Evolutionary conservation across 2,329 filamentous ascomycete species (phyloP), one percentile per base, ranked within the genome.

Genomic region (Paraphoma chrysanthemicola): DNA sequence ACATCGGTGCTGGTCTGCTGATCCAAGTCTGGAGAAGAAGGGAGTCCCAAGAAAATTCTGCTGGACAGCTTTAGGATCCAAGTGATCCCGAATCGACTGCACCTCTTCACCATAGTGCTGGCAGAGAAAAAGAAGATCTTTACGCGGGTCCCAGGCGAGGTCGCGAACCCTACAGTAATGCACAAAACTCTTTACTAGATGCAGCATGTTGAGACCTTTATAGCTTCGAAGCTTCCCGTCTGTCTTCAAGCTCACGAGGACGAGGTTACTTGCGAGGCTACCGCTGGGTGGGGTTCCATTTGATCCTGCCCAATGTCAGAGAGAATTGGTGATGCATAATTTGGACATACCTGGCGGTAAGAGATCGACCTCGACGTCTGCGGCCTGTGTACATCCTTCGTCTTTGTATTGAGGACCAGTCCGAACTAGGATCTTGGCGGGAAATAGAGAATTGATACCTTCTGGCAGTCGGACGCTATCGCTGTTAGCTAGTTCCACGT

Each of bases 381-480:
- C 63, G 17, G 63, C 65, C 12, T 65, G 53, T 5, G 64, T 65
- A 30, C 73, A 76, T 10, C 57, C 64, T 16, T 49, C 14, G 44
- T 75, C 71, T 17, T 68, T 71, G 47, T 65, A 66, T 14, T 61
- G 56, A n/a, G 72, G 72, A 11, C 73, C 73, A 7, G 73, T 75
- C 47, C 59, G 61, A 16, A 76, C 49, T 9, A 75, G 60, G 12
- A 74, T 51, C 45, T 73, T 74, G 4, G 67, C 57, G 4, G 71
- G 64, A 11, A 72, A 68, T 10, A 75, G 56, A 2, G 70, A 51
- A 43, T 73, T 74, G 62, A 74, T 70, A 17, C 66, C 66, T 16
- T 64, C 66, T 3, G 70, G 70, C 31, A 73, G 31, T 30, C 60
- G 65, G 49, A 72, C 44, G 11, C 73, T 75, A 30, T 16, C 12